phyloP scores from a whole-genome alignment of 1,284 basidiomycete species.

The Ganoderma meredithae region DNA sequence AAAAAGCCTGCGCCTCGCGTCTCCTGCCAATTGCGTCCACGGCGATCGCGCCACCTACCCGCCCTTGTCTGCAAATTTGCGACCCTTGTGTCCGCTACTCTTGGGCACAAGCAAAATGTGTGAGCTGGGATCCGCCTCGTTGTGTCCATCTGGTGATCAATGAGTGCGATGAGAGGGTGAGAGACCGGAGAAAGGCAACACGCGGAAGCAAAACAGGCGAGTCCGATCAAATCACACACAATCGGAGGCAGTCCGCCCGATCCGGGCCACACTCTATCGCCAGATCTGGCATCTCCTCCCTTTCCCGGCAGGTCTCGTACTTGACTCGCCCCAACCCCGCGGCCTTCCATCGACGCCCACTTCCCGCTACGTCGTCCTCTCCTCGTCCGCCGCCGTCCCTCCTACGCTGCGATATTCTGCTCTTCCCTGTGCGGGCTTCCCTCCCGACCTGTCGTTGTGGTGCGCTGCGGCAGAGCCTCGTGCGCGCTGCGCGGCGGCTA shows the following conservation, averaged over 20 bases:
- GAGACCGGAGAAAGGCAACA: background rate
- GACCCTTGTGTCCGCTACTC: background rate
- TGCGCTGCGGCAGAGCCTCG: background rate
- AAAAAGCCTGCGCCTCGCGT: background rate
- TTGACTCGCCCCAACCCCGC: background rate
- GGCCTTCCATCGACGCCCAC: background rate
- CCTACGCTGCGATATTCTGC: background rate
- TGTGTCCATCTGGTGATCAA: background rate
- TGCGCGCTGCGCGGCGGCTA: constrained; percentile 9
- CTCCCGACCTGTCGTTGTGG: background rate
- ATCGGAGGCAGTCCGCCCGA: constrained; percentile 24
- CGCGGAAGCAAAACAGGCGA: background rate
- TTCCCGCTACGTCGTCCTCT: background rate
- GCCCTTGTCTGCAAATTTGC: background rate
- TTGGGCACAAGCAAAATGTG: background rate
- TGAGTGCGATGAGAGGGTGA: background rate
- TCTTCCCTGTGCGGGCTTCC: background rate
- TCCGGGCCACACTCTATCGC: constrained; percentile 28
- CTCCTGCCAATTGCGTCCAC: background rate
- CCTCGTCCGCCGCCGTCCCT: background rate
- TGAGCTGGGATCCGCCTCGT: background rate
- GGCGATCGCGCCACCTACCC: background rate
- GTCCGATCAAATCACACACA: constrained; percentile 19
- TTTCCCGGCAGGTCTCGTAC: constrained; percentile 20
- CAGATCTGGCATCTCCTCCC: constrained; percentile 31